Percentiles rank a stretch among this genome's conserved stretches.
phyloP scores from a whole-genome alignment of 2,329 filamentous ascomycete species.

The Fusarium setosum region DNA sequence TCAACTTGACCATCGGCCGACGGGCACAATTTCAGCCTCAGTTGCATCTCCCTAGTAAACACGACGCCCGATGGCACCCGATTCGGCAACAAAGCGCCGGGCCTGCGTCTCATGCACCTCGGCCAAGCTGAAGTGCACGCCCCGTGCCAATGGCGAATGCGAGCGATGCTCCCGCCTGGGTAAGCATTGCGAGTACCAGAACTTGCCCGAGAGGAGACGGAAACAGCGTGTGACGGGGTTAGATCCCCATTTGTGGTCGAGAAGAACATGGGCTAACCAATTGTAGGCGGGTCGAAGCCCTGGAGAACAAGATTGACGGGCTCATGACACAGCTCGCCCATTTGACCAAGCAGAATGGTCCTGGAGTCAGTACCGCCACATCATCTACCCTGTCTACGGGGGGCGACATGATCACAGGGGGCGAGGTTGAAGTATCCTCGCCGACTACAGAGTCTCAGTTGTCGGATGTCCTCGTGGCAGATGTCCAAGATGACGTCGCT shows the following conservation, averaged over 20 bases:
- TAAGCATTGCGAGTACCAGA: not conserved
- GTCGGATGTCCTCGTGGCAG: not conserved
- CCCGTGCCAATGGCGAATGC: not conserved
- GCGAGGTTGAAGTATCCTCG: not conserved
- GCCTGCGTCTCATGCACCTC: slow-evolving; percentile 2
- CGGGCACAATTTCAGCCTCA: not conserved
- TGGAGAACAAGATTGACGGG: not conserved
- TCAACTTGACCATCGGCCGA: not conserved
- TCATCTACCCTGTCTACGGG: not conserved
- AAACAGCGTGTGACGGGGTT: slow-evolving; percentile 2
- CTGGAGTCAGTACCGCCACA: not conserved
- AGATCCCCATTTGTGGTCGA: not conserved
- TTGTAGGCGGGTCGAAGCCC: not conserved
- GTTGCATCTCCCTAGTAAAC: not conserved
- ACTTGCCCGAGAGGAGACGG: not conserved
- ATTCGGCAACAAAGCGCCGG: slow-evolving; percentile 1
- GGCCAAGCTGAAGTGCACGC: slow-evolving; percentile 1
- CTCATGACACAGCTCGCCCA: not conserved
- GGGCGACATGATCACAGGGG: no score
- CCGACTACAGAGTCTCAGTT: not conserved
- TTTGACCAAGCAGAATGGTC: not conserved
- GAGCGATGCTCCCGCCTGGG: not conserved
- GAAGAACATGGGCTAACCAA: not conserved
- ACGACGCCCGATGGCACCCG: not conserved
- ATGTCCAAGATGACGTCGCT: not conserved